Conservation (phyloP, 2,329 filamentous ascomycete species). For the Ceratocystis cacaofunesta region DNA sequence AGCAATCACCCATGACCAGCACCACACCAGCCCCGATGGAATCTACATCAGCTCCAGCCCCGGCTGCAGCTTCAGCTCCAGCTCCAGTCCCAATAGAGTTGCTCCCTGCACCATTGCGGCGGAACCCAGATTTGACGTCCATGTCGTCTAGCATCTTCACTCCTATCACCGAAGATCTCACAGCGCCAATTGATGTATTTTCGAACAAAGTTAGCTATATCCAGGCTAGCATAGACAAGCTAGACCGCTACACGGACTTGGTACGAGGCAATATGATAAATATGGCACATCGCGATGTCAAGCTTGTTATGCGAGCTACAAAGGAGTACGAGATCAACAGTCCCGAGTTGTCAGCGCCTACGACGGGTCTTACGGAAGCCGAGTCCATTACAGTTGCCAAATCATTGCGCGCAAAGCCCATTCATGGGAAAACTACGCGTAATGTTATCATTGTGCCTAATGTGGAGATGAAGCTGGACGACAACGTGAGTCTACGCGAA, state of each 20-base stretch:
- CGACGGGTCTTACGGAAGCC: constrained; percentile 1
- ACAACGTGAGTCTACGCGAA: constrained; percentile 8
- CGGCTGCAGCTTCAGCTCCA: not conserved
- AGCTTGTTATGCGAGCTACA: constrained; percentile 4
- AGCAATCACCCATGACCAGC: no score
- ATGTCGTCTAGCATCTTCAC: constrained; percentile 25
- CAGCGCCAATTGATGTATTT: constrained; percentile 18
- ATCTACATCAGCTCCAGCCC: not conserved
- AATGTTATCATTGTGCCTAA: constrained; percentile 4
- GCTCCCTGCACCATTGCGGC: constrained; percentile 3
- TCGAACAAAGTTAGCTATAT: constrained; percentile 9
- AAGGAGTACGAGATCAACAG: constrained; percentile 6
- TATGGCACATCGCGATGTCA: constrained; percentile 10
- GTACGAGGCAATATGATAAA: constrained; percentile 16
- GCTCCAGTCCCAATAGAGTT: not conserved
- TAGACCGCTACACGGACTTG: constrained; percentile 13
- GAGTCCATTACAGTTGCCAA: constrained; percentile 1
- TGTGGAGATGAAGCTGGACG: constrained; percentile 4
- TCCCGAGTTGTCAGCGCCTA: not conserved
- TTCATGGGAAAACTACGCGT: constrained; percentile 6
- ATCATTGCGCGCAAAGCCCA: not conserved
- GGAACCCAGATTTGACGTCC: constrained; percentile 19
- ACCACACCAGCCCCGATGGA: no score
- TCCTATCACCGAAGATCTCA: constrained; percentile 22
- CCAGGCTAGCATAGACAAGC: constrained; percentile 7